phyloP scores from a whole-genome alignment of 2,329 filamentous ascomycete genomes.

The Pestalotiopsis sp. region DNA sequence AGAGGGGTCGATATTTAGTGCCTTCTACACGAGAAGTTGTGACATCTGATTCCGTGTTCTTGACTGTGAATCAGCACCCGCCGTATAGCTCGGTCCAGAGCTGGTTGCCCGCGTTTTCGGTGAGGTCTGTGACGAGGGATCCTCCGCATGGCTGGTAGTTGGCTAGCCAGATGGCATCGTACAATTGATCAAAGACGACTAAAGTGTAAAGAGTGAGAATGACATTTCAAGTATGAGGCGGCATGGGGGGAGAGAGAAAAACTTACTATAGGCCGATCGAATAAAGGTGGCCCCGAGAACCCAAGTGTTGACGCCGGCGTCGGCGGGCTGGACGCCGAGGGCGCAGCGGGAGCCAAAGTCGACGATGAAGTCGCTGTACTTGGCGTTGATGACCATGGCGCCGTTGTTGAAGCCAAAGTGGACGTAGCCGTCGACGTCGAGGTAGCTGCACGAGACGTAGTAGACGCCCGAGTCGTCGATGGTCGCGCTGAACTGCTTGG shows the following conservation, averaged over 20 bases:
- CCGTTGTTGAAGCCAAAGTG: constrained; percentile 48
- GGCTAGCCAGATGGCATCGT: constrained; percentile 40
- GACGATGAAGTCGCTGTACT: constrained; percentile 46
- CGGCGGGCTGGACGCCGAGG: constrained; percentile 38
- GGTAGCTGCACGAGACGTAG: constrained; percentile 40
- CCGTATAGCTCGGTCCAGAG: constrained; percentile 32
- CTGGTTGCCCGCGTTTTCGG: constrained; percentile 31
- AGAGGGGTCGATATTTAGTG: constrained; percentile 30
- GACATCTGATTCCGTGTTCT: neutral
- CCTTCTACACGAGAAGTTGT: neutral
- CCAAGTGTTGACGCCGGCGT: constrained; percentile 32
- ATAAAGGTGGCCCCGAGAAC: constrained; percentile 42
- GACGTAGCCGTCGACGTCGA: constrained; percentile 41
- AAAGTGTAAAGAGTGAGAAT: constrained; percentile 13
- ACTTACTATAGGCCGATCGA: constrained; percentile 38
- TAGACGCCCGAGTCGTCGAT: constrained; percentile 29
- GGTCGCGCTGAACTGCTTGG: constrained; percentile 33
- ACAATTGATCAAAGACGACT: constrained; percentile 43
- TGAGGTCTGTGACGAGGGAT: constrained; percentile 34
- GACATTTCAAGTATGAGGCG: neutral
- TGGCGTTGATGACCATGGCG: constrained; percentile 43
- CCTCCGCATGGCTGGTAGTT: constrained; percentile 40
- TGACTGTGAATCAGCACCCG: constrained; percentile 26
- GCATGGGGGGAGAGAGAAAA: neutral
- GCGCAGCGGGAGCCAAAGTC: constrained; percentile 36